Base-by-base conservation (phyloP, 2,329 filamentous ascomycete genomes). In the Mycosphaerelloides madeirae region DNA sequence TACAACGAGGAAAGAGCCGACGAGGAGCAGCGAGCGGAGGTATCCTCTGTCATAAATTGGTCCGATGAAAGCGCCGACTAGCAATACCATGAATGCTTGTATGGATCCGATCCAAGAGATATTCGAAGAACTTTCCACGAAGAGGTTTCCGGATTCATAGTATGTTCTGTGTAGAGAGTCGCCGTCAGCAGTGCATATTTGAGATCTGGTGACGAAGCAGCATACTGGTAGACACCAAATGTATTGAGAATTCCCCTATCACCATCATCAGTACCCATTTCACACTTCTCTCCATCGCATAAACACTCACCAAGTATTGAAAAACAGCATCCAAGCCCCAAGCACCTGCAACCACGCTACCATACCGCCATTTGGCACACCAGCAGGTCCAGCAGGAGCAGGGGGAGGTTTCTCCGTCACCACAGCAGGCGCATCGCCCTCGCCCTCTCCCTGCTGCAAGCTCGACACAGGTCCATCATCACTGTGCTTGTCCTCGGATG, bases 41-140 rank as follows among this genome's bases (percentile, higher is more conserved):
- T 75, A 70, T 12, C 73, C 73, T 8, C 65, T 64, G 48, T 77
- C 73, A 56, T 74, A 76, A 35, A 76, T 62, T 1, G 72, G 73
- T 2, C 74, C 74, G 1, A 69, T 65, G 19, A 75, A 50, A 2
- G 67, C 64, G 19, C 72, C 72, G 12, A 72, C 65, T 8, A 72
- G 45, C 46, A 74, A 62, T 2, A 76, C 63, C 16, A 74, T 63
- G 48, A 72, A 72, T 8, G 69, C 66, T 55, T 75, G 71, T 14
- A 74, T 65, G 4, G 66, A 67, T 11, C 73, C 73, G 41, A 76
- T 72, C 73, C 72, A 63, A 5, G 58, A 65, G 4, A 56, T 56
- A 29, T 54, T 50, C 19, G 65, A 65, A n/a, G 54, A 53, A 2
- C 58, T 44, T 6, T 51, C 48, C 9, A 29, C 39, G 39, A 48